phyloP scores from a whole-genome alignment of 2,329 filamentous ascomycete genomes.

The Chaetothyriales sp. region DNA sequence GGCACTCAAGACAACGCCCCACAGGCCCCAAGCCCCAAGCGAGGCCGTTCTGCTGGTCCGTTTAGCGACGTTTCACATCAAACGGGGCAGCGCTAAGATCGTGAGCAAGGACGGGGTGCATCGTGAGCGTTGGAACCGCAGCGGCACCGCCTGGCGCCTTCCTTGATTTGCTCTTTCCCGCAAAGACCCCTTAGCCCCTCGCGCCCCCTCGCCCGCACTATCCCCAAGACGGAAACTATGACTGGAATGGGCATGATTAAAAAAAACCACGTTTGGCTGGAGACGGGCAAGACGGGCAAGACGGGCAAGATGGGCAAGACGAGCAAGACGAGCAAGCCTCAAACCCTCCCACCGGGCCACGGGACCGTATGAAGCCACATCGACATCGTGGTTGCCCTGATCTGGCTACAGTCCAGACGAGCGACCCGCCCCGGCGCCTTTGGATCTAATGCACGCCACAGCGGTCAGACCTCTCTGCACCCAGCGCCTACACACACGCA shows the following conservation, averaged over 20 bases:
- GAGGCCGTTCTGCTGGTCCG: background rate
- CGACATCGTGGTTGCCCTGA: background rate
- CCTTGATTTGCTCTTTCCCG: conserved; percentile 23
- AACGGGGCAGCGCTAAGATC: conserved; percentile 10
- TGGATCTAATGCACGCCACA: background rate
- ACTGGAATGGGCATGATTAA: background rate
- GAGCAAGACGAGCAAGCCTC: too few species aligned
- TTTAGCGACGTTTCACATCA: conserved; percentile 14
- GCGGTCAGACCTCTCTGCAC: background rate
- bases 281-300: too few species aligned
- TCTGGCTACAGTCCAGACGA: background rate
- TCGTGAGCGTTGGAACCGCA: conserved; percentile 14
- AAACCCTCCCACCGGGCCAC: background rate
- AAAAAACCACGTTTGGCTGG: background rate
- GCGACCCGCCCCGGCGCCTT: background rate
- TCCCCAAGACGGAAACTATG: background rate
- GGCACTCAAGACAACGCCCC: background rate
- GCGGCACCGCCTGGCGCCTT: background rate
- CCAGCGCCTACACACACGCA: too few species aligned
- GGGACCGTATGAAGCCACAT: background rate
- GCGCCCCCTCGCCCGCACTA: background rate
- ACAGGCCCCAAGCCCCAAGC: conserved; percentile 1
- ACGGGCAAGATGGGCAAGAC: too few species aligned
- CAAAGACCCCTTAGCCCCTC: background rate
- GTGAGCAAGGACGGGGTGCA: conserved; percentile 9